Base-by-base conservation (phyloP, 1,284 basidiomycete species). In the Ustilago sp. region DNA sequence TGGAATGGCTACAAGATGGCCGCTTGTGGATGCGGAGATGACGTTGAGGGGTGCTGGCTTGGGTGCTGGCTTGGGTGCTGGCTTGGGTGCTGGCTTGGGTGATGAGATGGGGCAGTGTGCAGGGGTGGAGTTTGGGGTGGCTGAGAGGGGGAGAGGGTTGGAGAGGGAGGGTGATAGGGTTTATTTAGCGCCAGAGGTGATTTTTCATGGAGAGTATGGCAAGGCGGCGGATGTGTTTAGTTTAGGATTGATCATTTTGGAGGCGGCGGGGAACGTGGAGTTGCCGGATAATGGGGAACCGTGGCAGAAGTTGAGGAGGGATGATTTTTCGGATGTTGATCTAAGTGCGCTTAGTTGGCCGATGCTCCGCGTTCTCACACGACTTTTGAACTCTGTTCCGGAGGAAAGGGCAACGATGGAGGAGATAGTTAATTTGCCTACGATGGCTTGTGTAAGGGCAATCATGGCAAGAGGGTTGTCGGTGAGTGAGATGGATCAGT, bases 161-260 rank as follows among this genome's bases (percentile, higher is more conserved):
- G 84, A 85, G 95, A 97, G 87, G 90, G 97, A 99, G 87, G 97
- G 97, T 11, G 97, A 99, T 87, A 93, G 98, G 83, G 90, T 97
- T 75, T 99, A 99, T 88, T 91, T 99, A 88, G 95, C 97, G n/a
- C 94, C 95, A 4, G 97, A 99, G 87, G 94, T 99, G 64, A 89
- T 99, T 61, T 79, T 77, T 50, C 91, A 93, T 84, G 96, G 95
- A 34, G 89, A 89, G 62, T 99, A 98, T 86, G 92, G 95, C 83
- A 93, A 92, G 88, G 93, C 93, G 56, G 96, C 95, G 55, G 97
- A 99, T 88, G 91, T 99, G 61, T 99, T 98, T 89, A 94, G 94
- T 87, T 90, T 98, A 82, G 97, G 97, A 63, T 92, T 99, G 89
- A 93, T 94, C 78, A 91, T 98, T 86, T 90, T 99, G 51, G 97